Conservation (phyloP, 179 eudicot species). For the Gypsophila paniculata region DNA sequence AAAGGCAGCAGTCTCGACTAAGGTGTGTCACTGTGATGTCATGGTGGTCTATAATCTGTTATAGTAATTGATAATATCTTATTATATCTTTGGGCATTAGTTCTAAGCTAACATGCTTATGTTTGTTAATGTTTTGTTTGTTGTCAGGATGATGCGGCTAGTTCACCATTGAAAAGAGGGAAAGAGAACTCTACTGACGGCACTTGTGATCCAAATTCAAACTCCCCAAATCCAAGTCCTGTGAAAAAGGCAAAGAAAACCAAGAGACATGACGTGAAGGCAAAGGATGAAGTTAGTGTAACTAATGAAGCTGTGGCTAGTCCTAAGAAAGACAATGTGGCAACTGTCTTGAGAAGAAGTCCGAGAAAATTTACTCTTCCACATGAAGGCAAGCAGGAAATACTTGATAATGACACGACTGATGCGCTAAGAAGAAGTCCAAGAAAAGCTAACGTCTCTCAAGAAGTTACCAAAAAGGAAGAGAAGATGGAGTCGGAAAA, state of each 20-base stretch:
- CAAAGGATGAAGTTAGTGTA: slow-evolving; percentile 1
- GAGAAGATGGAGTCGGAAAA: slow-evolving; percentile 18
- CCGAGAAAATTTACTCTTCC: slow-evolving; percentile 22
- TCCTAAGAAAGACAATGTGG: slow-evolving; percentile 21
- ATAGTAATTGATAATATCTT: neutral
- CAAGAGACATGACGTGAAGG: slow-evolving; percentile 18
- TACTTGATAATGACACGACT: slow-evolving; percentile 15
- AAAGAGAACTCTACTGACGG: slow-evolving; percentile 46
- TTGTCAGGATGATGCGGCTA: slow-evolving; percentile 35
- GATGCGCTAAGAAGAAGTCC: slow-evolving; percentile 17
- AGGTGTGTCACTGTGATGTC: slow-evolving; percentile 25
- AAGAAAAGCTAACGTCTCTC: slow-evolving; percentile 13
- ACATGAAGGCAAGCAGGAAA: slow-evolving; percentile 25
- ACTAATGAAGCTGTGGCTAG: slow-evolving; percentile 18
- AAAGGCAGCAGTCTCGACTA: slow-evolving; percentile 24
- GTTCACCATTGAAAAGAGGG: slow-evolving; percentile 39
- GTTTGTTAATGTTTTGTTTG: slow-evolving; percentile 7
- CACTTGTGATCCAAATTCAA: slow-evolving; percentile 27
- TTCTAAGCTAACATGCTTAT: slow-evolving; percentile 4
- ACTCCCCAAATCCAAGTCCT: slow-evolving; percentile 19
- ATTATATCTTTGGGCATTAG: neutral
- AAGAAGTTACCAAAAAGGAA: slow-evolving; percentile 13
- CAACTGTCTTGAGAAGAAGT: slow-evolving; percentile 23
- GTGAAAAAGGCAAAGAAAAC: slow-evolving; percentile 35
- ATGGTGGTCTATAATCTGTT: neutral